Base-by-base conservation (phyloP, 2,329 filamentous ascomycete genomes). In the Verticillium isaacii region DNA sequence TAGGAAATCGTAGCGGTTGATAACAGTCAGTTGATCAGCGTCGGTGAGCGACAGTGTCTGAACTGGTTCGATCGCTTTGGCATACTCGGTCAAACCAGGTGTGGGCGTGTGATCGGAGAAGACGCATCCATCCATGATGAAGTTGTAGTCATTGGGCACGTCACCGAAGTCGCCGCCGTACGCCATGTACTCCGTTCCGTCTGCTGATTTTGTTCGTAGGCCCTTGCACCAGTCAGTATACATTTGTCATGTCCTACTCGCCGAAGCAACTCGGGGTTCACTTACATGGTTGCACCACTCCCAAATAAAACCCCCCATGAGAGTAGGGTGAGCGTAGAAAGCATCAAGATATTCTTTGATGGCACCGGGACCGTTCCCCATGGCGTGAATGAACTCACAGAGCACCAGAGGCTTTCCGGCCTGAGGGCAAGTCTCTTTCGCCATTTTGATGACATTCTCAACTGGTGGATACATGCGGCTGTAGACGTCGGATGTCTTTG, bases 361-460 rank as follows among this genome's bases (percentile, higher is more conserved):
- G 1, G 82, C 84, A 1, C 89, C 89, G 0, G 87, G 89, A 0
- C 87, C 89, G 62, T 90, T 91, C 0, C 89, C 89, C 89, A 92
- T 91, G 0, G 89, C 87, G 64, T 85, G 82, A 0, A 75, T 75
- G 63, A 77, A 85, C 63, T 86, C 83, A 57, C 81, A 84, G 36
- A 84, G 76, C 1, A 89, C 76, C 0, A 89, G 76, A 0, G 86
- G 86, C 70, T 89, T 84, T 39, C 74, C 69, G 74, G 72, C 72
- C 3, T 64, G 54, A 19, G 76, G 78, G 11, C 75, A 70, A 9
- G 73, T 69, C 52, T 75, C 73, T 57, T 75, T 70, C 25, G 78
- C 80, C 52, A 77, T 70, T n/a, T 74, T 70, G 36, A 74, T 70
- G 62, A 79, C 71, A 32, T 71, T 70, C 71, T 81, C 75, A 0